These are phyloP conservation scores for Eleusine coracana DNA, from an alignment of 176 grass and related monocot genomes.

Conservation along the genomic window DNA sequence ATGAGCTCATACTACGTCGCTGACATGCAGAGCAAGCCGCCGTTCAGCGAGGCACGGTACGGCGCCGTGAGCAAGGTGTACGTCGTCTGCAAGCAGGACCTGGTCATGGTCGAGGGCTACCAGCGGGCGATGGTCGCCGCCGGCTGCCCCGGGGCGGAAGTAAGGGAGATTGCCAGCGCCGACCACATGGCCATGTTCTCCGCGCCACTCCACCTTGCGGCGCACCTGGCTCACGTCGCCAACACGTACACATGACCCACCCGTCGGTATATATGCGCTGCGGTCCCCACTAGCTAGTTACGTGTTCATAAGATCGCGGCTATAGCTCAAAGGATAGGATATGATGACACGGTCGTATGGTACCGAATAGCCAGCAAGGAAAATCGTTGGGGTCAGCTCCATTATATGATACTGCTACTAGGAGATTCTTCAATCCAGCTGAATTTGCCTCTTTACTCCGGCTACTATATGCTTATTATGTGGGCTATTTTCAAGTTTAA, in stretches of 20 bases:
- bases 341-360: no score
- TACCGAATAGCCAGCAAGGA: no score
- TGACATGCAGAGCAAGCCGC: conserved; percentile 44
- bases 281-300: no score
- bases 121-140: conserved; percentile 58
- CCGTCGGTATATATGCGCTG: no score
- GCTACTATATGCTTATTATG: no score
- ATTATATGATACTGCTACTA: no score
- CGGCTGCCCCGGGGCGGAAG: conserved; percentile 35
- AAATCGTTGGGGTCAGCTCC: no score
- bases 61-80: conserved; percentile 62
- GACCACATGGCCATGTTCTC: conserved; percentile 91
- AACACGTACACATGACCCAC: conserved; percentile 36
- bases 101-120: conserved; percentile 14
- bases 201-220: conserved; percentile 37
- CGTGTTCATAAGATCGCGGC: no score
- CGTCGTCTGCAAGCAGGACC: conserved; percentile 55
- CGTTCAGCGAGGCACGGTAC: conserved; percentile 53
- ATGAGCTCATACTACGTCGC: conserved; percentile 48
- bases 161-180: conserved; percentile 48
- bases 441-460: no score
- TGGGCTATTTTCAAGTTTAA: no score
- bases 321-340: no score
- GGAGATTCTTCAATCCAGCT: no score
- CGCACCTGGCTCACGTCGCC: conserved; percentile 47